Evolutionary conservation across 2,329 filamentous ascomycete species (phyloP).

Genomic region (Neurospora sp.): DNA sequence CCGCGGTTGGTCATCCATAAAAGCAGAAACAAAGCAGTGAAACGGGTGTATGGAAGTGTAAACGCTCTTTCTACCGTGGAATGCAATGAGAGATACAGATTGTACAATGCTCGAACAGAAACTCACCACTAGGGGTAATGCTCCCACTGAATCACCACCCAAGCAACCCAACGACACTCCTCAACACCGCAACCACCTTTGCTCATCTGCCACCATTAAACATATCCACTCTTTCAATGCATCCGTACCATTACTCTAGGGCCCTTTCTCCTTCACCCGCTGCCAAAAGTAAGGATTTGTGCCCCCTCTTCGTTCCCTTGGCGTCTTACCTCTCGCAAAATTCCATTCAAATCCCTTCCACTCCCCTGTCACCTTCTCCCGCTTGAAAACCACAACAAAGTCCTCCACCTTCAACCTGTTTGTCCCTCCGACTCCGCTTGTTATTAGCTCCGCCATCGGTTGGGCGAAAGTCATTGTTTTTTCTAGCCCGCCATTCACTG

Average conservation of each 20-base stretch:
- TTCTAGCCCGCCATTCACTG: too few relatives aligned
- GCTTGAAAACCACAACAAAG: constrained; percentile 5
- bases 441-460: constrained; percentile 7
- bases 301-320: neutral
- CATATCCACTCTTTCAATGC: neutral
- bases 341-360: neutral
- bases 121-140: neutral
- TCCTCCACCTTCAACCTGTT: constrained; percentile 6
- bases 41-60: neutral
- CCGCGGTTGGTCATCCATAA: neutral
- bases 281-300: neutral
- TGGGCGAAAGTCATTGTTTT: constrained; percentile 8
- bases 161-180: neutral
- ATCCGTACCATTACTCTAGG: neutral
- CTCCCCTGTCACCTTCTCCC: neutral
- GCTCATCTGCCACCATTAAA: neutral
- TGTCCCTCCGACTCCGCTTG: constrained; percentile 6
- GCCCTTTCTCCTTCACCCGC: neutral
- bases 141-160: neutral
- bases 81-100: neutral
- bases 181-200: neutral
- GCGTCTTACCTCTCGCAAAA: neutral
- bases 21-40: neutral
- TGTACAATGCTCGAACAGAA: neutral
- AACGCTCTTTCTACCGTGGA: neutral